These are phyloP conservation scores for Lachancea quebecensis DNA, from an alignment of 805 yeast species.

Conservation along the genomic window DNA sequence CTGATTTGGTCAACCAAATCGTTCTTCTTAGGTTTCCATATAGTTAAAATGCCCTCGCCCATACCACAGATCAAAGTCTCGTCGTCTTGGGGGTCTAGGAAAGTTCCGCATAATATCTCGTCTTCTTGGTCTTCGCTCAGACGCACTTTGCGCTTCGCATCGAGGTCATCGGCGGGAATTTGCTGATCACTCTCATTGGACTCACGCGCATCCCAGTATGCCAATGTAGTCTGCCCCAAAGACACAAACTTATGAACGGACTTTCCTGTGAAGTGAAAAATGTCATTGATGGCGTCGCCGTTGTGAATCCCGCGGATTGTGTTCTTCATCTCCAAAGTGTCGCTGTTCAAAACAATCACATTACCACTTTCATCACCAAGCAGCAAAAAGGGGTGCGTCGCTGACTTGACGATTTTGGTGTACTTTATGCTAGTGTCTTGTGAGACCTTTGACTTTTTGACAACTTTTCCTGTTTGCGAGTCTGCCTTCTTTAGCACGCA, in stretches of 20 bases:
- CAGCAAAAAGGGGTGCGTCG: conserved; percentile 38
- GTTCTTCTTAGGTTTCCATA: conserved; percentile 74
- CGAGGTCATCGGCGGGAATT: conserved; percentile 16
- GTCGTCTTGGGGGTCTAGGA: conserved; percentile 56
- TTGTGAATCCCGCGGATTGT: conserved; percentile 47
- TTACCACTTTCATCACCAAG: conserved; percentile 65
- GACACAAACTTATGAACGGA: conserved; percentile 76
- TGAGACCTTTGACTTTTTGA: conserved; percentile 39
- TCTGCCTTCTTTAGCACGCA: conserved; percentile 68
- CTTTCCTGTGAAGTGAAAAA: conserved; percentile 54
- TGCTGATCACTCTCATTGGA: conserved; percentile 19
- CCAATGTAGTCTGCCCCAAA: conserved; percentile 73
- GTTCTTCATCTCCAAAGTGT: conserved; percentile 44
- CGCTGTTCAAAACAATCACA: conserved; percentile 55
- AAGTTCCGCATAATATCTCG: conserved; percentile 72
- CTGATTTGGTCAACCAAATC: conserved; percentile 70
- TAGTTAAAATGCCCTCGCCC: conserved; percentile 83
- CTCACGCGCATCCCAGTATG: conserved; percentile 72
- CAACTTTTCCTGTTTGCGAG: conserved; percentile 68
- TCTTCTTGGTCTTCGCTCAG: conserved; percentile 89
- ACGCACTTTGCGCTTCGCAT: conserved; percentile 42
- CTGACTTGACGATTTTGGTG: conserved; percentile 32
- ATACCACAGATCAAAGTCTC: conserved; percentile 72
- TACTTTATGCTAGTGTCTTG: conserved; percentile 17
- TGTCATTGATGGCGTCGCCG: conserved; percentile 72